phyloP scores from a whole-genome alignment of 768 basidiomycete genomes.

The Amanita rubescens region DNA sequence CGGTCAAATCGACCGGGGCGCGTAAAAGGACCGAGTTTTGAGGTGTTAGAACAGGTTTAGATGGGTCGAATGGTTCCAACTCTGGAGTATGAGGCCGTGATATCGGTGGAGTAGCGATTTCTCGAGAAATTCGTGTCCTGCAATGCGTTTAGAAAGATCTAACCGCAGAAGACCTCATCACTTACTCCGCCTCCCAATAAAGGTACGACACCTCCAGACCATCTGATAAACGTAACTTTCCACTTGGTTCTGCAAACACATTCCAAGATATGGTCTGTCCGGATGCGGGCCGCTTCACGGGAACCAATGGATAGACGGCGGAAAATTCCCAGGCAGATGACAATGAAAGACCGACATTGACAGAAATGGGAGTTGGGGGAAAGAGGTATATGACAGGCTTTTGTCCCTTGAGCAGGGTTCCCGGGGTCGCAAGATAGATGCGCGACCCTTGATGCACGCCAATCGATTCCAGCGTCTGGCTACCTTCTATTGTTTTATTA shows the following conservation, averaged over 20 bases:
- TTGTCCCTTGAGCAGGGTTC: neutral
- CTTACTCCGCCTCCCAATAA: neutral
- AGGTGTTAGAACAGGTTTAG: neutral
- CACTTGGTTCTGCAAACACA: neutral
- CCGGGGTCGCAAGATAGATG: too few species aligned
- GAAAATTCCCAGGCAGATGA: neutral
- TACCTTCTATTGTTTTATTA: too few species aligned
- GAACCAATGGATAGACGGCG: neutral
- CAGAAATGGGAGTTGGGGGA: neutral
- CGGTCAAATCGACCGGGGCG: slow-evolving; percentile 13
- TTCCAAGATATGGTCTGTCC: neutral
- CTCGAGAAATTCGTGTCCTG: neutral
- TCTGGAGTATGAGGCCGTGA: neutral
- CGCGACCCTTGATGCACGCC: too few species aligned
- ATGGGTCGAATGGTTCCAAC: neutral
- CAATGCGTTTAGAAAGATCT: neutral
- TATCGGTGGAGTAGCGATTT: neutral
- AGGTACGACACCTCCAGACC: neutral
- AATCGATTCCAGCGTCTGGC: neutral
- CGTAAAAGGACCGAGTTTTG: neutral
- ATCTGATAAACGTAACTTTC: neutral
- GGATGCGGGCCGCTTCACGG: neutral
- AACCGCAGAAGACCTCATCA: neutral
- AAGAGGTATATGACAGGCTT: neutral
- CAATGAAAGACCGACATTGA: neutral